Conservation (phyloP, 2,329 filamentous ascomycete genomes). For the Cytospora piceae region DNA sequence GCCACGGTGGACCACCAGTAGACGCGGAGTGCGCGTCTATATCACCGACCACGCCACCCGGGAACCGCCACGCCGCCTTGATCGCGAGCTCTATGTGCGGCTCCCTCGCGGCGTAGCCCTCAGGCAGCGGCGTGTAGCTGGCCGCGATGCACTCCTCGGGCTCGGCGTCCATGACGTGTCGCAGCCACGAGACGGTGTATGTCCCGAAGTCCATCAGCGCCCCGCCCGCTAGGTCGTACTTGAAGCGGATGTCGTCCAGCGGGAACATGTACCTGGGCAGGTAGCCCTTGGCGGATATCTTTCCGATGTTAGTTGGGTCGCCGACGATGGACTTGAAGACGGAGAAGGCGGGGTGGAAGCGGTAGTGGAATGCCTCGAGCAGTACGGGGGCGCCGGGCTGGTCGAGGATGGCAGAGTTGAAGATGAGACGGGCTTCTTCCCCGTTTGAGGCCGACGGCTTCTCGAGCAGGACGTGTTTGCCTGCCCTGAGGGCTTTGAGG, state of each 20-base stretch:
- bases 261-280: slow-evolving; percentile 34
- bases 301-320: slow-evolving; percentile 36
- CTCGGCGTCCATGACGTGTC: slow-evolving; percentile 44
- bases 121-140: too few species aligned
- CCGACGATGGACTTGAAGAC: slow-evolving; percentile 39
- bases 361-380: slow-evolving; percentile 49
- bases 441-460: slow-evolving; percentile 48
- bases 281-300: slow-evolving; percentile 23
- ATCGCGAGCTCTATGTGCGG: slow-evolving; percentile 32
- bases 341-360: slow-evolving; percentile 45
- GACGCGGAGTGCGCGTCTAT: too few species aligned
- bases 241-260: slow-evolving; percentile 41
- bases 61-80: slow-evolving; percentile 44
- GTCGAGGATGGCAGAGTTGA: slow-evolving; percentile 37
- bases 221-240: slow-evolving; percentile 39
- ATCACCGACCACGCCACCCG: slow-evolving; percentile 41
- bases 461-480: slow-evolving; percentile 53
- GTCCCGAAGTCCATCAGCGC: slow-evolving; percentile 43
- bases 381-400: slow-evolving; percentile 41
- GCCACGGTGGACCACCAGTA: too few species aligned
- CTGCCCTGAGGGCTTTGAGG: slow-evolving; percentile 43
- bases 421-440: slow-evolving; percentile 42
- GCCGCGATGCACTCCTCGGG: slow-evolving; percentile 44
- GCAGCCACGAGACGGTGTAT: slow-evolving; percentile 45
- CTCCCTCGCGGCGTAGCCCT: too few species aligned